Evolutionary conservation across 805 yeast genomes (phyloP).

Genomic region (Kodamaea lidongshanica): DNA sequence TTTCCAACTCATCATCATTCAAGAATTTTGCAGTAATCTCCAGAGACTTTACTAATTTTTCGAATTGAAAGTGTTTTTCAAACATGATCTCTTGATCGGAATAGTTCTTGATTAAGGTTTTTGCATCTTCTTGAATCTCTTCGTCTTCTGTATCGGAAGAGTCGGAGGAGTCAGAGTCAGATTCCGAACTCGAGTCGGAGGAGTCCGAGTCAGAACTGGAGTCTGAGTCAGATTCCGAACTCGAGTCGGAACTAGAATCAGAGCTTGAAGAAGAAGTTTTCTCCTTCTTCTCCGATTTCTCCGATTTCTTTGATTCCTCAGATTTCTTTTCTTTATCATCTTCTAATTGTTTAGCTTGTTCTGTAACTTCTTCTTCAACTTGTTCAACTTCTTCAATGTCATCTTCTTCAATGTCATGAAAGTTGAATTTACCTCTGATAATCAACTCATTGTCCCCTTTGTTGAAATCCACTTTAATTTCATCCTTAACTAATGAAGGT

Average conservation of each 20-base stretch:
- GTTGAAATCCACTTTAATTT: slow-evolving; percentile 33
- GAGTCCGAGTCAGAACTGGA: slow-evolving; percentile 13
- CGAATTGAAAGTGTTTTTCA: slow-evolving; percentile 39
- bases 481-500: slow-evolving; percentile 36
- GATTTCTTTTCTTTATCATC: slow-evolving; percentile 8
- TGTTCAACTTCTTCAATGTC: slow-evolving; percentile 19
- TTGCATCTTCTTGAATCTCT: slow-evolving; percentile 37
- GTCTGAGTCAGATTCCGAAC: slow-evolving; percentile 14
- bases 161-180: slow-evolving; percentile 11
- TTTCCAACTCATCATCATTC: slow-evolving; percentile 36
- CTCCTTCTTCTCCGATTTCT: slow-evolving; percentile 8
- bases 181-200: slow-evolving; percentile 11
- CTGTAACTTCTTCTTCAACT: slow-evolving; percentile 11
- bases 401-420: slow-evolving; percentile 17
- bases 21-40: slow-evolving; percentile 34
- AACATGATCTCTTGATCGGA: slow-evolving; percentile 35
- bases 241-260: slow-evolving; percentile 13
- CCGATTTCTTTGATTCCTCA: slow-evolving; percentile 9
- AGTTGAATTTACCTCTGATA: slow-evolving; percentile 34
- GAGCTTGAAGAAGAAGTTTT: too few species aligned
- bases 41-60: slow-evolving; percentile 30
- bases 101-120: slow-evolving; percentile 32
- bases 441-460: slow-evolving; percentile 38
- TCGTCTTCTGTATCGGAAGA: slow-evolving; percentile 22
- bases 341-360: slow-evolving; percentile 13